Base-by-base conservation (phyloP, 495 filamentous ascomycete genomes). In the Sordaria brevicollis region DNA sequence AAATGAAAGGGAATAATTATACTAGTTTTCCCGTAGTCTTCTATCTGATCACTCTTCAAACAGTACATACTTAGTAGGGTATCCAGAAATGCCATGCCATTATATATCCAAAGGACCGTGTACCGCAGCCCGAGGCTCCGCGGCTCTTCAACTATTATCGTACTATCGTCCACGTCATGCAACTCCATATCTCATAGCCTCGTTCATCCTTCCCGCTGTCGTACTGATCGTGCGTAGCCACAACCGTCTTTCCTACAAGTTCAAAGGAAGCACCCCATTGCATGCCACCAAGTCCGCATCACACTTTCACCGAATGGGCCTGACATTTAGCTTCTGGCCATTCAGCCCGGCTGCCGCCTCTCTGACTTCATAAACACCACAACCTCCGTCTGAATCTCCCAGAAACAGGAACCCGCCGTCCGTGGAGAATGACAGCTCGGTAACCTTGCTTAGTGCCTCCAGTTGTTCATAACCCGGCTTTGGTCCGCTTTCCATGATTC, bases 371-470 rank as follows among this genome's bases (percentile, higher is more conserved):
- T 76, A 80, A 2, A 77, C 73, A 3, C 74, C 72, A 25, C 76
- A 70, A 31, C 69, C 69, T 2, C 78, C 78, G 0, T 77, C 77
- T 0, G 62, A 25, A 49, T 78, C 75, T 0, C 78, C 78, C 10
- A 80, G 69, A 43, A 76, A 76, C 71, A 80, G 66, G 65, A 79
- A 78, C 21, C 76, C 74, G 17, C 76, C 74, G 29, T 80, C 78
- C 7, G 72, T 74, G 2, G 76, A 76, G 35, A 80, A 80, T 21
- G 70, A 70, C 67, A 80, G 67, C 70, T 80, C 78, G 0, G 74
- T 75, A 10, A 80, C 76, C 34, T 65, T 69, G 33, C 71, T 74
- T 17, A 80, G 57, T 29, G 75, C 65, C 29, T 74, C 77, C 6
- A 79, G 31, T 65, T 73, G 70, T 67, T 78, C 71, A 15, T 78